Base-by-base conservation (phyloP, 495 filamentous ascomycete genomes). In the Terfezia claveryi region DNA sequence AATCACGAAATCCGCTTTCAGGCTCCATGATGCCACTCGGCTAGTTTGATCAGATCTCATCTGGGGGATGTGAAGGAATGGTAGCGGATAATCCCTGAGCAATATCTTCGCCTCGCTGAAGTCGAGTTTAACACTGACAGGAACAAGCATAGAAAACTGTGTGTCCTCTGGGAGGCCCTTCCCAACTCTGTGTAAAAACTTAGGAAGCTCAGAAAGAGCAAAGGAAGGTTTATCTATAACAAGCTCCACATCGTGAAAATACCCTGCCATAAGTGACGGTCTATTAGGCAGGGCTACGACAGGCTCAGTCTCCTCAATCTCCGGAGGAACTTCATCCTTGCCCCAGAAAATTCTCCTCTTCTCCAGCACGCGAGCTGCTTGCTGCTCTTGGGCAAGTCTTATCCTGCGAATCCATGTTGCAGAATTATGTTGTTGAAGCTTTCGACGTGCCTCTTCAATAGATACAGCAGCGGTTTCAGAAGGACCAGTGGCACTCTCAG, bases 161-260 rank as follows among this genome's bases (percentile, higher is more conserved):
- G 85, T 96, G 57, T 89, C 80, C 62, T 77, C 75, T 2, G 91
- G 91, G 76, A 99, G 91, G 2, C 92, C 91, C 68, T 99, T 99
- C 4, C 91, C 91, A 61, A 96, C 81, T 49, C 75, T 74, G 64
- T 94, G 74, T 23, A 99, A 70, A 66, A 87, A 99, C 37, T 79
- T 74, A 0, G 88, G 83, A 55, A 83, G 80, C 2, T 93, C 80
- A 4, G 75, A 72, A 23, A 91, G 66, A 3, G 85, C 81, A 64
- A 99, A 99, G 0, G 83, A 89, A 1, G 91, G 91, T 64, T 94
- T 94, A 71, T 96, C 91, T 50, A 99, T 74, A 12, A 80, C 68
- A 56, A 99, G 71, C 56, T 88, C 80, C 7, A 96, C 71, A 64
- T 99, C 91, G 62, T 79, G 87, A 59, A 95, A 80, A 57, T 84